These are phyloP conservation scores for Lachnellula subtilissima DNA, from an alignment of 2,329 filamentous ascomycete species.

Conservation along the genomic window DNA sequence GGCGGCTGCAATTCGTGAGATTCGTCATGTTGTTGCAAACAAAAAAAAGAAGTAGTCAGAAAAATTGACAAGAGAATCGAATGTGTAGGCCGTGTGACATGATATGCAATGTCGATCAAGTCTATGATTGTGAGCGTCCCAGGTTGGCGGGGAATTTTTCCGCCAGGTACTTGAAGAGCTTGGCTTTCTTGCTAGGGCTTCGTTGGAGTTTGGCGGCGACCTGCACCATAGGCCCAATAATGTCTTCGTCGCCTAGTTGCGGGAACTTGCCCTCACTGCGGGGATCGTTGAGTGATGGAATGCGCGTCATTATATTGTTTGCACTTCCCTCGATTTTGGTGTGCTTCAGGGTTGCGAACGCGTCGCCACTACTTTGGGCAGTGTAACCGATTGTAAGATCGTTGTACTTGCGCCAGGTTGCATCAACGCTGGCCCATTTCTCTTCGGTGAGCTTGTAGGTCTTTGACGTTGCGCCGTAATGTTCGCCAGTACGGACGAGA, in stretches of 20 bases:
- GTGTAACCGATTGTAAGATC: constrained; percentile 56
- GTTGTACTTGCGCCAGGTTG: constrained; percentile 66
- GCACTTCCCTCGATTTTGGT: constrained; percentile 36
- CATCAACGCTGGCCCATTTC: constrained; percentile 82
- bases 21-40: constrained; percentile 14
- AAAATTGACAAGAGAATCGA: constrained; percentile 4
- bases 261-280: constrained; percentile 76
- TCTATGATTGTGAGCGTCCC: constrained; percentile 12
- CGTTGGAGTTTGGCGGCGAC: constrained; percentile 29
- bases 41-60: background rate
- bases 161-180: constrained; percentile 30
- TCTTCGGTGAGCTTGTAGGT: constrained; percentile 80
- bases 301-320: constrained; percentile 52
- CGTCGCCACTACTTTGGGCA: constrained; percentile 37
- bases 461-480: constrained; percentile 85
- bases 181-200: constrained; percentile 30
- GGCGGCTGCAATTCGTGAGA: background rate
- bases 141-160: constrained; percentile 31
- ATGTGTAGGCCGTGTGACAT: constrained; percentile 6
- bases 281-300: constrained; percentile 65
- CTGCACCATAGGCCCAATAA: constrained; percentile 78
- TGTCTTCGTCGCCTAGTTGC: constrained; percentile 81
- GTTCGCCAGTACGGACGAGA: constrained; percentile 79
- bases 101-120: background rate
- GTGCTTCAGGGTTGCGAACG: constrained; percentile 40